Evolutionary conservation across 1,284 basidiomycete species (phyloP).

Genomic region (Pterulicium gracile): DNA sequence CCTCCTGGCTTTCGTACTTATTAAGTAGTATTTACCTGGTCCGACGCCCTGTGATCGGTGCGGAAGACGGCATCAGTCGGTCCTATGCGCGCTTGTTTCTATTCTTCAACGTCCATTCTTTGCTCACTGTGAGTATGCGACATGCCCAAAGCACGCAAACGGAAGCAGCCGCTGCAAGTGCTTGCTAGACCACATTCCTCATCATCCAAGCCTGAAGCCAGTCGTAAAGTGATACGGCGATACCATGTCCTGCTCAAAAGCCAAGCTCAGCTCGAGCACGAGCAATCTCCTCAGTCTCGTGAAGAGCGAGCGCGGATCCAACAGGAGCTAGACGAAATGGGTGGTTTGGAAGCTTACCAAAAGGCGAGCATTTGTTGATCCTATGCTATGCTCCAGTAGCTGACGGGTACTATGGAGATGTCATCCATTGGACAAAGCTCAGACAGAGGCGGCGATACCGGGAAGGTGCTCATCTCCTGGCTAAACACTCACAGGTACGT

Average conservation of each 20-base stretch:
- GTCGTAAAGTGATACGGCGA: slow-evolving; percentile 51
- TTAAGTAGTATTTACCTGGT: no score
- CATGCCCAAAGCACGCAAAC: slow-evolving; percentile 3
- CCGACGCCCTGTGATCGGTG: no score
- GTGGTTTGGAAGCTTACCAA: slow-evolving; percentile 73
- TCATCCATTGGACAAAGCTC: slow-evolving; percentile 69
- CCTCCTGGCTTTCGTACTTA: no score
- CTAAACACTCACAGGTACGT: slow-evolving; percentile 34
- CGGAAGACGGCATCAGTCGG: no score
- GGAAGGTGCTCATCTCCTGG: slow-evolving; percentile 70
- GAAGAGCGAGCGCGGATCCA: slow-evolving; percentile 30
- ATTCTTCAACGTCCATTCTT: no score
- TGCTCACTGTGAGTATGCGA: slow-evolving; percentile 1
- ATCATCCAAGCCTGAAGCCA: slow-evolving; percentile 40
- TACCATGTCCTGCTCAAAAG: slow-evolving; percentile 63
- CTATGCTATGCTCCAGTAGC: background rate
- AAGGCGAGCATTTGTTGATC: background rate
- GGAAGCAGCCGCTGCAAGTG: slow-evolving; percentile 28
- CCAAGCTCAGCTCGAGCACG: slow-evolving; percentile 32
- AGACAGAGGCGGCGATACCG: slow-evolving; percentile 78
- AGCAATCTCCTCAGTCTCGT: background rate
- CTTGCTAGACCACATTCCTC: slow-evolving; percentile 6
- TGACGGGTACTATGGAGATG: no score
- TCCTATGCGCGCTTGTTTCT: no score
- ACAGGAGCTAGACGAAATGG: slow-evolving; percentile 50